Evolutionary conservation across 2,329 filamentous ascomycete species (phyloP).

Genomic region (Beauveria sp.): DNA sequence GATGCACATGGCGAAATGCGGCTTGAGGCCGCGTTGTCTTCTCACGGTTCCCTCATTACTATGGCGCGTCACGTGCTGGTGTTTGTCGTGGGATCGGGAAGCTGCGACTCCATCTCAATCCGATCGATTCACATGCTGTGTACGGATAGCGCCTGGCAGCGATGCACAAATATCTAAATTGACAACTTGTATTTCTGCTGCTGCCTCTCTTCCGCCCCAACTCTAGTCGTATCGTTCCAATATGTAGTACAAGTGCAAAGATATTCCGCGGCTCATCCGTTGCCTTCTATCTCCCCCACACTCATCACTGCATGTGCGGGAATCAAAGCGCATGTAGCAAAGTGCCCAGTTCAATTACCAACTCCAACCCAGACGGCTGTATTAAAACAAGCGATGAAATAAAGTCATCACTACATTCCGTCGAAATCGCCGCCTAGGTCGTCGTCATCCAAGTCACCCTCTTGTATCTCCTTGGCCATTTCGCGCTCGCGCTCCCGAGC

Average conservation of each 20-base stretch:
- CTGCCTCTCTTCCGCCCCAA: neutral
- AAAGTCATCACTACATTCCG: constrained; percentile 59
- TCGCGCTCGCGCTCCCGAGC: constrained; percentile 94
- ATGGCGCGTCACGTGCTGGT: constrained; percentile 7
- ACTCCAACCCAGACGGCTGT: neutral
- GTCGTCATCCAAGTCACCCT: constrained; percentile 93
- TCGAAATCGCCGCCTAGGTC: constrained; percentile 95
- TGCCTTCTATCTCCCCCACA: neutral
- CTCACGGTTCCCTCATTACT: neutral
- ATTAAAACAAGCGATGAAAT: neutral
- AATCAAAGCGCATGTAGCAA: neutral
- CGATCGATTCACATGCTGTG: neutral
- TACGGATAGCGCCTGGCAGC: neutral
- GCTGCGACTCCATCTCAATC: neutral
- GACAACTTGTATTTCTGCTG: neutral
- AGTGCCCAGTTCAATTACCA: neutral
- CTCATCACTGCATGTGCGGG: neutral
- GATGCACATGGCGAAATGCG: neutral
- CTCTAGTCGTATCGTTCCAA: constrained; percentile 4
- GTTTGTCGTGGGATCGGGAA: neutral
- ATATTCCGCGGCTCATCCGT: neutral
- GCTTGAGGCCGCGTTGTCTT: neutral
- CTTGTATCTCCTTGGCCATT: constrained; percentile 97
- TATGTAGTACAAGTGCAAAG: constrained; percentile 7
- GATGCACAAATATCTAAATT: neutral